A percentile compares a stretch with the other conserved stretches of the same genome.
Evolutionary conservation across 2,329 filamentous ascomycete genomes (phyloP).

Genomic region (Colletotrichum brevisporum): DNA sequence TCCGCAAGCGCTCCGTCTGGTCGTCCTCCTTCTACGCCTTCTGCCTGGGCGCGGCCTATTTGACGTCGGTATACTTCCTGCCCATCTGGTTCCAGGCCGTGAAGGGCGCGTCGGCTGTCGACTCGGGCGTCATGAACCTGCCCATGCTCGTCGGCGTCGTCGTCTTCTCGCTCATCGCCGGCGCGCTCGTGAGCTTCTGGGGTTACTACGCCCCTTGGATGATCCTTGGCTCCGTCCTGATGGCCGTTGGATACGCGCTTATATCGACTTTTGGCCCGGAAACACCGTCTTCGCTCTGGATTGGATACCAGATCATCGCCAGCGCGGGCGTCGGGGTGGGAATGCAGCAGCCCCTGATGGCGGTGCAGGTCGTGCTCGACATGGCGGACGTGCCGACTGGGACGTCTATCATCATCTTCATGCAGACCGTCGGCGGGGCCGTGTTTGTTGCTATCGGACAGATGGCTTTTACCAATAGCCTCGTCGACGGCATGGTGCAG

Average conservation of each 20-base stretch:
- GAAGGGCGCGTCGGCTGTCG: conserved; percentile 54
- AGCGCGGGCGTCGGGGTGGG: conserved; percentile 59
- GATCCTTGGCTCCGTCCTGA: conserved; percentile 52
- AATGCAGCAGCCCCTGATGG: conserved; percentile 61
- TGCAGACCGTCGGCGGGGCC: conserved; percentile 58
- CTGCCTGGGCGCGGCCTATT: conserved; percentile 53
- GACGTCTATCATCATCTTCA: conserved; percentile 62
- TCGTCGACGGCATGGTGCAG: conserved; percentile 55
- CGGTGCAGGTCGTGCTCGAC: conserved; percentile 60
- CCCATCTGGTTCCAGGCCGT: conserved; percentile 64
- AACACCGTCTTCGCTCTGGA: conserved; percentile 55
- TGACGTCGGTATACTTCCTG: conserved; percentile 54
- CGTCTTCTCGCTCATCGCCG: conserved; percentile 51
- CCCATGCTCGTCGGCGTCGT: conserved; percentile 56
- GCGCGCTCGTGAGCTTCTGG: conserved; percentile 51
- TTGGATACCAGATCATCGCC: conserved; percentile 59
- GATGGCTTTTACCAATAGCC: conserved; percentile 64
- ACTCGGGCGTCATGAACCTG: conserved; percentile 57
- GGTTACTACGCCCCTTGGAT: conserved; percentile 63
- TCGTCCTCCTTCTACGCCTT: conserved; percentile 52
- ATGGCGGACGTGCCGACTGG: conserved; percentile 61
- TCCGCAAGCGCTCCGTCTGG: conserved; percentile 57
- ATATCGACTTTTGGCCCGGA: conserved; percentile 56
- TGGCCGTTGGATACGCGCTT: conserved; percentile 56
- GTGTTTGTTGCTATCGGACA: conserved; percentile 67